Evolutionary conservation across 768 basidiomycete species (phyloP), one percentile per base, ranked within the genome.

Genomic region (Gelatoporia subvermispora): DNA sequence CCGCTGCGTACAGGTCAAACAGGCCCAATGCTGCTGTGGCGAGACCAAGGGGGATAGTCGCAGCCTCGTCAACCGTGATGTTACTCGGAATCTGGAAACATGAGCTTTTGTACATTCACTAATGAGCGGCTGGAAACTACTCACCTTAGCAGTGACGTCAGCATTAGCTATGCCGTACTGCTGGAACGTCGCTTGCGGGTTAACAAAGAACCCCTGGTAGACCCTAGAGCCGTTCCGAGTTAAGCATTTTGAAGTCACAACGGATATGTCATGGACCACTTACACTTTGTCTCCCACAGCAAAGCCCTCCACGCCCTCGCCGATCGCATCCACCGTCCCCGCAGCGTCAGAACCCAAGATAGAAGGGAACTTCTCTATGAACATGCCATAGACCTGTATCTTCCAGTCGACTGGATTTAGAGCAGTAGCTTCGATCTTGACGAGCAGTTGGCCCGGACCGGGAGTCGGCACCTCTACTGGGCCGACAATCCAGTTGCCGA

Each of bases 31-130:
- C 67, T 1, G 71, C 72, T 2, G 72, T 70, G 4, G 66, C 63
- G 7, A 74, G 50, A 0, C 57, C 69, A 11, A 72, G 59, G 2
- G 76, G 73, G 17, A 77, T 54, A 5, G 74, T 65, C 0, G 73
- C 62, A 0, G 72, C 76, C 34, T 73, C 55, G 11, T 73, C 72
- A 49, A 67, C 66, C 0, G 64, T 61, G 20, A 75, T 28, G 34
- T 66, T 67, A 13, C 49, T 36, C 1, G 73, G 75, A 9, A 74
- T 68, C 59, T 64, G n/a, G n/a, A 7, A 35, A 5, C 28, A 21
- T 15, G 10, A 8, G 10, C 13, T 20, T 11, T 28, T 16, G 8
- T 15, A 15, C n/a, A n/a, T 8, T 9, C 7, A 8, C 22, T 20
- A 8, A 8, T 11, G 23, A 21, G 4, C 49, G 59, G 13, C 64